Evolutionary conservation across 441 rosid genomes (phyloP).

Genomic region (Gossypium davidsonii): DNA sequence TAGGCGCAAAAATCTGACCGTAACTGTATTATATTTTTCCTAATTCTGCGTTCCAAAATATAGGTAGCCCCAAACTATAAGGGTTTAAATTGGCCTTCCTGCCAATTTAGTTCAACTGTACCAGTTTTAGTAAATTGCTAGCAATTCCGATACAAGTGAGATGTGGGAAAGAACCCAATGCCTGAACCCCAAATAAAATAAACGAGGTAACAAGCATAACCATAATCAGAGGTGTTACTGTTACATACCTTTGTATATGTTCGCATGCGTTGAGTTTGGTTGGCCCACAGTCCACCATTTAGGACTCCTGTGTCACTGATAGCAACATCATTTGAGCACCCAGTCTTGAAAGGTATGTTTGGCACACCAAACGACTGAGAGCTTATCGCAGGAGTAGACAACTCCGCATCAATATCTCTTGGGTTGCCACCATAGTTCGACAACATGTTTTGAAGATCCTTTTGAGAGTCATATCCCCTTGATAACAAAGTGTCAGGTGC

Average conservation of each 20-base stretch:
- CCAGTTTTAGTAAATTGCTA: background rate
- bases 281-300: conserved; percentile 75
- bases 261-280: conserved; percentile 84
- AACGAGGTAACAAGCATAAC: background rate
- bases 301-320: conserved; percentile 71
- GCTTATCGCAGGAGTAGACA: conserved; percentile 83
- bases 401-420: conserved; percentile 82
- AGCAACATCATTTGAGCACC: conserved; percentile 66
- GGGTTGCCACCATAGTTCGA: conserved; percentile 69
- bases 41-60: background rate
- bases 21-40: background rate
- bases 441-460: conserved; percentile 89
- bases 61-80: background rate
- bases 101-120: background rate
- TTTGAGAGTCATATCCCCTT: conserved; percentile 80
- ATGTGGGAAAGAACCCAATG: background rate
- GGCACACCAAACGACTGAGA: conserved; percentile 93
- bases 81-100: background rate
- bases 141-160: background rate
- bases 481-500: conserved; percentile 75
- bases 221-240: background rate
- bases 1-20: background rate
- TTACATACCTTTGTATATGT: conserved; percentile 82
- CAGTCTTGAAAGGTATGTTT: conserved; percentile 61
- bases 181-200: background rate